Percentiles rank a stretch among this genome's conserved stretches.
Evolutionary conservation across 208 protist species (phyloP).

Genomic region (Angomonas deanei): DNA sequence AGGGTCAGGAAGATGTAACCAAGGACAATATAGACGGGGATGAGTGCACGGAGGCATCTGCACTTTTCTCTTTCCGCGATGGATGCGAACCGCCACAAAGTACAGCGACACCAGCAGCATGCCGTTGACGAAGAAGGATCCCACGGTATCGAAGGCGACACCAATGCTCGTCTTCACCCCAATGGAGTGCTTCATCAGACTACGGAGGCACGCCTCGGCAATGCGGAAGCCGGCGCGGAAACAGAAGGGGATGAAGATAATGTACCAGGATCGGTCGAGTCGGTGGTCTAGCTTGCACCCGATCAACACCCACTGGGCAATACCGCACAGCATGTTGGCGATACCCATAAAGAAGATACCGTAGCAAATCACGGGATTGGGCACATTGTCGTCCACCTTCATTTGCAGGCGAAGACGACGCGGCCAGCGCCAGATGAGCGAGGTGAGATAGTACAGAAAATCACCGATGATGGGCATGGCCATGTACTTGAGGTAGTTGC

Average conservation of each 20-base stretch:
- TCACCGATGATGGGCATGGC: slow-evolving; percentile 65
- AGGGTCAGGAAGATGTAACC: slow-evolving; percentile 61
- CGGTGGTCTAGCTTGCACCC: slow-evolving; percentile 55
- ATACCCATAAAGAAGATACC: slow-evolving; percentile 73
- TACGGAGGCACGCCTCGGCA: slow-evolving; percentile 68
- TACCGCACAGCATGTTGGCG: slow-evolving; percentile 48
- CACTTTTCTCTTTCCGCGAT: slow-evolving; percentile 34
- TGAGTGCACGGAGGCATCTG: slow-evolving; percentile 42
- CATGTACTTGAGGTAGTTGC: slow-evolving; percentile 55
- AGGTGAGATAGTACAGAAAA: slow-evolving; percentile 72
- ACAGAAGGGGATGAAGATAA: slow-evolving; percentile 68
- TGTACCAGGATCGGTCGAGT: slow-evolving; percentile 63
- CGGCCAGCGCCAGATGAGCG: slow-evolving; percentile 86
- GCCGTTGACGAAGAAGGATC: slow-evolving; percentile 82
- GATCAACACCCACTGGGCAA: slow-evolving; percentile 77
- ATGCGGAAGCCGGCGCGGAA: slow-evolving; percentile 56
- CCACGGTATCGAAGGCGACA: slow-evolving; percentile 75
- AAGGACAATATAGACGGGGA: slow-evolving; percentile 71
- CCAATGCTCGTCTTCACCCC: slow-evolving; percentile 43
- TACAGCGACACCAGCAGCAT: slow-evolving; percentile 73
- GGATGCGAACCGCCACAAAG: slow-evolving; percentile 70
- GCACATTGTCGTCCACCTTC: slow-evolving; percentile 56
- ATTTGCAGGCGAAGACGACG: slow-evolving; percentile 56
- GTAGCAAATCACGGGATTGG: slow-evolving; percentile 48
- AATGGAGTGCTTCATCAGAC: slow-evolving; percentile 67